Base-by-base conservation (phyloP, 192 early-diverging fungal species). In the Coemansia asiatica region DNA sequence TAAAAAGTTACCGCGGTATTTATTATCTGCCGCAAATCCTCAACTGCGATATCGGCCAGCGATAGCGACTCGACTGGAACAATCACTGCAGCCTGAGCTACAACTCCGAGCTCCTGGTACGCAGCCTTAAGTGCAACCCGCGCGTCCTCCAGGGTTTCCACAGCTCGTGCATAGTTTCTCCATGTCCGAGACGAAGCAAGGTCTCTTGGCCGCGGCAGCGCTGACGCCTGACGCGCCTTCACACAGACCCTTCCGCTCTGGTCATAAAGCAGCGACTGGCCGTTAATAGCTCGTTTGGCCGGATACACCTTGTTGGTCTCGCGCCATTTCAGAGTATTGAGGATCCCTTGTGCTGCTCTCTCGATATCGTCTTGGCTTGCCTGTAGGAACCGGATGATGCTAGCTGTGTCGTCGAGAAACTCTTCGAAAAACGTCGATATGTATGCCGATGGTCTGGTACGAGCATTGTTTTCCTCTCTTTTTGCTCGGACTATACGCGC, bases 231-330 rank as follows among this genome's bases (percentile, higher is more conserved):
- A 6, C 65, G 58, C 33, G 69, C 61, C 21, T 62, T 69, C 19
- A 81, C 69, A 18, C 74, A 22, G 4, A 81, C 63, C 54, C 61
- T 29, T 2, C 78, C 78, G 13, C 46, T 61, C 6, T n/a, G 16
- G 38, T 79, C 71, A 2, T 64, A 63, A 0, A 67, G 13, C 23
- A 79, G 49, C 13, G 27, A 33, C 23, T 59, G 22, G 35, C 21
- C n/a, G 35, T 15, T 38, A 7, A 49, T 25, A 18, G 23, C 25
- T 13, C 61, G 61, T 25, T 59, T 55, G 0, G 47, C 63, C 12
- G 78, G 78, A 25, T 81, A 81, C 19, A 81, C 67, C 29, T 81
- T 81, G 62, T 59, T 60, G 19, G 33, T 54, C 47, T 81, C 72
- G 16, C 78, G 69, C 78, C 78, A 81, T 12, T 29, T 40, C 56